Conservation (phyloP, 176 grass and related monocot genomes). For the Urochloa ruziziensis region DNA sequence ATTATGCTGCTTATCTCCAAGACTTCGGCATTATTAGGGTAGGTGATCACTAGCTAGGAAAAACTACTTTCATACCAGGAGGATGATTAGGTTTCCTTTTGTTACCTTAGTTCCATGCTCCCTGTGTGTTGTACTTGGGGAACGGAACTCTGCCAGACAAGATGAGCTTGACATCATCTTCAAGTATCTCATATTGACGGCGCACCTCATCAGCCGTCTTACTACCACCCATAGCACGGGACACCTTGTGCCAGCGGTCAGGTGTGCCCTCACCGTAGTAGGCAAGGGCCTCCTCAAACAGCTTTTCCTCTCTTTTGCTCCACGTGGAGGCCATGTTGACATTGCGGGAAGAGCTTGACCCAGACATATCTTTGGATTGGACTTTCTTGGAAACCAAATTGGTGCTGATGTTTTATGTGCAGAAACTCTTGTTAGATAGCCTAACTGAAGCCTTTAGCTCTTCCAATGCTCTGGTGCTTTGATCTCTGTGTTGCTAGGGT, state of each 20-base stretch:
- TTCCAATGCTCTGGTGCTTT: conserved; percentile 27
- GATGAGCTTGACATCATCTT: conserved; percentile 58
- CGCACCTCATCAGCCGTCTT: conserved; percentile 83
- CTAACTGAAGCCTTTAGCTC: not conserved
- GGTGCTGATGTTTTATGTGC: not conserved
- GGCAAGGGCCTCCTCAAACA: conserved; percentile 80
- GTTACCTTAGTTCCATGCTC: conserved; percentile 40
- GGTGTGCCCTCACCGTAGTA: conserved; percentile 68
- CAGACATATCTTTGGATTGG: conserved; percentile 50
- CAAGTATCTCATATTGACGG: conserved; percentile 64
- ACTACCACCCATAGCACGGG: conserved; percentile 64
- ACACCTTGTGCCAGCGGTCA: conserved; percentile 85
- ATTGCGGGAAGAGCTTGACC: conserved; percentile 28
- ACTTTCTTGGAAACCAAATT: conserved; percentile 11
- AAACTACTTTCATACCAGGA: not conserved
- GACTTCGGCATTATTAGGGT: not conserved
- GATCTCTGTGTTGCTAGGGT: conserved; percentile 25
- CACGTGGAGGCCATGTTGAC: conserved; percentile 38
- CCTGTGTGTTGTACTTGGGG: conserved; percentile 63
- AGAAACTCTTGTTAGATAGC: not conserved
- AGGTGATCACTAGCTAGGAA: not conserved
- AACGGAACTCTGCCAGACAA: conserved; percentile 51
- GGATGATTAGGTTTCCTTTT: not conserved
- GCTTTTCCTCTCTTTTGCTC: conserved; percentile 77
- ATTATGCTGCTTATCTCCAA: not conserved